A percentile compares a stretch with the other conserved stretches of the same genome.
Conservation (phyloP, 2,329 filamentous ascomycete species). For the Calonectria crousiana region DNA sequence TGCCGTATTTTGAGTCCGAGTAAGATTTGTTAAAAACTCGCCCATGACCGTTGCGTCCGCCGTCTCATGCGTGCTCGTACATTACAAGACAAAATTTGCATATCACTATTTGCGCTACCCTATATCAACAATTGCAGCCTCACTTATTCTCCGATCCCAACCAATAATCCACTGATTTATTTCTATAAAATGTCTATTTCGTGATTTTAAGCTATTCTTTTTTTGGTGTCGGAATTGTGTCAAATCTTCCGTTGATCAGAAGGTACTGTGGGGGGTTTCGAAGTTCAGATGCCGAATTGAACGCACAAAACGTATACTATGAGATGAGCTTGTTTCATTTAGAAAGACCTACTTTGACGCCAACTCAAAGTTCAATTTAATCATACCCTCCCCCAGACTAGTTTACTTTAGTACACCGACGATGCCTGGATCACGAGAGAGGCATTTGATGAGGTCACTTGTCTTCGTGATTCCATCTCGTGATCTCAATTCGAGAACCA, state of each 20-base stretch:
- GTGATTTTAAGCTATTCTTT: too few relatives aligned
- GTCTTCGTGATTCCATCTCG: not conserved
- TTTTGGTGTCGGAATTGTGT: too few relatives aligned
- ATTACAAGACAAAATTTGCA: too few relatives aligned
- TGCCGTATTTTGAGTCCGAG: too few relatives aligned
- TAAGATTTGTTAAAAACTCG: too few relatives aligned
- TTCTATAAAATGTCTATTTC: too few relatives aligned
- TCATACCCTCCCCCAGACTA: not conserved
- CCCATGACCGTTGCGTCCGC: too few relatives aligned
- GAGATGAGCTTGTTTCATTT: not conserved
- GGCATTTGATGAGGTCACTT: not conserved
- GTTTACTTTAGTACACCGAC: not conserved
- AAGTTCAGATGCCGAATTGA: not conserved
- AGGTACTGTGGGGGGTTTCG: not conserved
- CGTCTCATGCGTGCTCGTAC: too few relatives aligned
- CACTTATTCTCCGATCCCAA: too few relatives aligned
- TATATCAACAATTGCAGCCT: too few relatives aligned
- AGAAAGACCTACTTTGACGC: not conserved
- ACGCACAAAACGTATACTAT: not conserved
- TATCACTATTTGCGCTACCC: too few relatives aligned
- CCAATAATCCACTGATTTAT: too few relatives aligned
- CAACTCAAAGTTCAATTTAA: not conserved
- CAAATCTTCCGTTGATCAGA: not conserved
- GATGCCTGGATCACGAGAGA: not conserved
- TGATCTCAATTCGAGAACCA: not conserved